phyloP scores from a whole-genome alignment of 257 asterid species.

The Capsicum pubescens region DNA sequence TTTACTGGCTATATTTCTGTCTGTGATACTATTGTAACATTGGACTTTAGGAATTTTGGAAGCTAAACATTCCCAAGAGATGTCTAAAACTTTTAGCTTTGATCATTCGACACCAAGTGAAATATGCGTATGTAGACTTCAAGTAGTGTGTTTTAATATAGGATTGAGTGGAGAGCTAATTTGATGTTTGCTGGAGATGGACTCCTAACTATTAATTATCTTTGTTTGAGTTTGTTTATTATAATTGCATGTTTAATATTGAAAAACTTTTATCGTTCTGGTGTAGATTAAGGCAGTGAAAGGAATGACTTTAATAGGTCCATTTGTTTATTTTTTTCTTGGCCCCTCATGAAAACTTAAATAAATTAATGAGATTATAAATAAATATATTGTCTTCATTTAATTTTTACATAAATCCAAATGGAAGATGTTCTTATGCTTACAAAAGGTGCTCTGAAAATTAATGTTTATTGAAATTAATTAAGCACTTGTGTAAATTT shows the following conservation, averaged over 20 bases:
- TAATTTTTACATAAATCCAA: not conserved
- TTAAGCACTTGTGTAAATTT: no score
- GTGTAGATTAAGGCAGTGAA: slow-evolving; percentile 21
- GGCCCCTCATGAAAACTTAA: slow-evolving; percentile 5
- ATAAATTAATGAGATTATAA: not conserved
- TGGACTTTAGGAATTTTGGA: not conserved
- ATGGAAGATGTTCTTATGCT: slow-evolving; percentile 9
- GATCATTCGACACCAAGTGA: not conserved
- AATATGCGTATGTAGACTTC: not conserved
- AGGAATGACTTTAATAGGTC: not conserved
- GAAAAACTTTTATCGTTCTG: no score
- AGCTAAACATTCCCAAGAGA: not conserved
- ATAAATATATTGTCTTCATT: not conserved
- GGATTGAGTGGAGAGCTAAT: not conserved
- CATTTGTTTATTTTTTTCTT: no score
- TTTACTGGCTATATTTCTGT: not conserved
- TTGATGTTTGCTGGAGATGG: not conserved
- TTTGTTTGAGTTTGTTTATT: not conserved
- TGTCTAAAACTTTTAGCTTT: not conserved
- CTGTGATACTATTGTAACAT: not conserved
- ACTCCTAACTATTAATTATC: not conserved
- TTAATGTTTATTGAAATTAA: not conserved
- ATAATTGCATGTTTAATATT: not conserved
- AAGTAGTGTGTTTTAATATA: not conserved
- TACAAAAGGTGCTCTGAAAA: not conserved